These are phyloP conservation scores for Geranium incanum DNA, from an alignment of 441 rosid genomes.

Conservation along the genomic window DNA sequence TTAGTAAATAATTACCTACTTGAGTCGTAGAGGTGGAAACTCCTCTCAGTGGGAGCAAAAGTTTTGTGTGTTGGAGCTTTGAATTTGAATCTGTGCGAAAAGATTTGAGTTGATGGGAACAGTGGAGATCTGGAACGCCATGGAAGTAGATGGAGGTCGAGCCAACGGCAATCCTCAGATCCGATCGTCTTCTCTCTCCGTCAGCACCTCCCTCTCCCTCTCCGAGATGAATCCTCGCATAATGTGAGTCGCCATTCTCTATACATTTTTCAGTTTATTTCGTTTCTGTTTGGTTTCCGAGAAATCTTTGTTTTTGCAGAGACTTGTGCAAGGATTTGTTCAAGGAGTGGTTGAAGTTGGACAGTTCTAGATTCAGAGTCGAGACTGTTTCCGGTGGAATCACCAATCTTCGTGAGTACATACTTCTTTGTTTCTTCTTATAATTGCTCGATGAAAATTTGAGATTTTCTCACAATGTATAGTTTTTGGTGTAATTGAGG, in stretches of 20 bases:
- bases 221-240: conserved; percentile 47
- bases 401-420: conserved; percentile 72
- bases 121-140: conserved; percentile 35
- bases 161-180: conserved; percentile 22
- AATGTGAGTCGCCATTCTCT: conserved; percentile 38
- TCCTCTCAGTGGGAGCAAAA: background rate
- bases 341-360: conserved; percentile 57
- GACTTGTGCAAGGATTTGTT: conserved; percentile 81
- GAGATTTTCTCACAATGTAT: background rate
- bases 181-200: conserved; percentile 39
- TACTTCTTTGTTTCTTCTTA: conserved; percentile 5
- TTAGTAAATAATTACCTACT: background rate
- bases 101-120: conserved; percentile 32
- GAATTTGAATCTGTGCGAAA: background rate
- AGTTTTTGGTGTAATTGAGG: background rate
- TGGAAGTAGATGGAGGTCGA: conserved; percentile 27
- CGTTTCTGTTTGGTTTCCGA: background rate
- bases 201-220: conserved; percentile 48
- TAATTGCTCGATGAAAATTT: background rate
- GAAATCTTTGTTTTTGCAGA: conserved; percentile 30
- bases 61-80: background rate
- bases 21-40: background rate
- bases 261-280: background rate
- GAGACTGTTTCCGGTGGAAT: conserved; percentile 90
- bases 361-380: conserved; percentile 58